Base-by-base conservation (phyloP, 192 early-diverging fungal genomes). In the Coemansia sp. region DNA sequence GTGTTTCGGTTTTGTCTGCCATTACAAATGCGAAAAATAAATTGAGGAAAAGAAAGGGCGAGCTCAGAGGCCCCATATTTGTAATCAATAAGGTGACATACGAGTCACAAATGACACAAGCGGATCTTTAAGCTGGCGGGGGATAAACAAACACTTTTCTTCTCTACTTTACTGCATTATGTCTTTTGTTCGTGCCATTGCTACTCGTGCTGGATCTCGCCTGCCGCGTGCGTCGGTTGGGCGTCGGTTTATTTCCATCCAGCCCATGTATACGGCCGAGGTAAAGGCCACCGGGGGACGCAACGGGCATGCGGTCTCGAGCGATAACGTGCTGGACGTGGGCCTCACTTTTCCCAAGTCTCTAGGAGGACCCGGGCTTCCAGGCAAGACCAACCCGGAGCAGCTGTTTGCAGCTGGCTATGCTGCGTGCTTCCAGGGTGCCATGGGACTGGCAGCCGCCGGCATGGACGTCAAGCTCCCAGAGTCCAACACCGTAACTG, bases 221-320 rank as follows among this genome's bases (percentile, higher is more conserved):
- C 36, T 51, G 32, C 41, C 53, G 32, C 46, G 52, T 36, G 49
- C 51, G 2, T 46, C 58, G 38, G 36, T 51, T 20, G 17, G 56
- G 26, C 67, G 67, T 14, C 63, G 64, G 51, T 63, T 66, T 37
- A 66, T 66, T 30, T 56, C 67, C 38, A 80, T 83, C 60, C 65
- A 73, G 67, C 82, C 82, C 44, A 73, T 81, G 47, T 83, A 83
- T 58, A 83, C 82, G 1, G 80, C 82, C 31, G 82, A 83, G 53
- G 69, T 60, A 18, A 78, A 69, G 16, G 55, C 81, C 8, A 77
- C 75, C 37, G 82, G 82, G 18, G 82, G 77, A 10, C 80, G 82
- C 55, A 80, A 83, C 45, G 82, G 82, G 32, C 80, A 62, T 21
- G 67, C 79, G n/a, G 71, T 64, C 11, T 80, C 82, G 21, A 83